A percentile compares a stretch with the other conserved stretches of the same genome.
phyloP scores from a whole-genome alignment of 75 land plant genomes.

The Chamaecyparis obtusa region DNA sequence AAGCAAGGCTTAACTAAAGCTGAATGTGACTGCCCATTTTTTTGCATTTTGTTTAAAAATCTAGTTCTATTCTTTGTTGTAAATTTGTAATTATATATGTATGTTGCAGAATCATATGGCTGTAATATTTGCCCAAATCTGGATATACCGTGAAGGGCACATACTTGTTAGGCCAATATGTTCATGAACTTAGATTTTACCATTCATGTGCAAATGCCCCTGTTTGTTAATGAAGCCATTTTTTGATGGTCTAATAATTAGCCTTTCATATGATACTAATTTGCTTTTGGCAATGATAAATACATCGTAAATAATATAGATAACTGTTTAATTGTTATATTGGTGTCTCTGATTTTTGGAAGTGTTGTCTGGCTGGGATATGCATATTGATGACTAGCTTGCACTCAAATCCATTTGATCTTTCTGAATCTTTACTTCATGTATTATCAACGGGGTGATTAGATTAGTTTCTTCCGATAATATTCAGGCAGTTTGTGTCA shows the following conservation, averaged over 20 bases:
- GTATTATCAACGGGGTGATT: neutral
- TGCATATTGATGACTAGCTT: neutral
- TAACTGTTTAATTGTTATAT: neutral
- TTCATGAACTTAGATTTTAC: neutral
- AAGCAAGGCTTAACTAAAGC: neutral
- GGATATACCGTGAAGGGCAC: neutral
- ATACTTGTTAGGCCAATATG: neutral
- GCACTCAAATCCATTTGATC: neutral
- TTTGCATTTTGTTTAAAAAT: constrained; percentile 3
- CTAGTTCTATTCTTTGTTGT: neutral
- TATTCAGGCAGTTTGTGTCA: neutral
- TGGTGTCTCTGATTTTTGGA: neutral
- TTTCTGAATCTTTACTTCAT: too few species aligned
- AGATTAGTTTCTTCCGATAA: neutral
- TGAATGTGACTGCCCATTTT: neutral
- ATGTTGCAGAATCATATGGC: too few species aligned
- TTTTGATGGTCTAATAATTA: too few species aligned
- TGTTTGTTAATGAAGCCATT: neutral
- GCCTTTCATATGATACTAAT: neutral
- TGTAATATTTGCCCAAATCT: neutral
- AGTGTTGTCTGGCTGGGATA: neutral
- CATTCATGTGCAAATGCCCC: neutral
- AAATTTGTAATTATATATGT: neutral
- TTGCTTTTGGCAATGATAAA: neutral
- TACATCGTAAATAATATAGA: neutral